These are phyloP conservation scores for Bodo saltans DNA, from an alignment of 78 protist species.

Conservation along the genomic window DNA sequence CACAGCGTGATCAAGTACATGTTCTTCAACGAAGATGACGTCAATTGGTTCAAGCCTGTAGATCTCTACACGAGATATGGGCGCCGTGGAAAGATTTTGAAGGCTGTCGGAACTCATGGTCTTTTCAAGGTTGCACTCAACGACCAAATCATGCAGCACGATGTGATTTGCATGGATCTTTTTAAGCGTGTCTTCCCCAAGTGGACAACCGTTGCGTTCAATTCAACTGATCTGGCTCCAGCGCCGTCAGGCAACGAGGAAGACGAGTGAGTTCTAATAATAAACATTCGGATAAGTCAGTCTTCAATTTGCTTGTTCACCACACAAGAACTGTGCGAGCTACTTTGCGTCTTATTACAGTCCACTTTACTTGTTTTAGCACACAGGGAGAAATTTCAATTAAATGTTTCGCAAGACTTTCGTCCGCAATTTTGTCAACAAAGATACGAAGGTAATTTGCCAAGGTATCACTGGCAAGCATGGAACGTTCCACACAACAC, in stretches of 20 bases:
- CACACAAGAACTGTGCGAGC: too few relatives aligned
- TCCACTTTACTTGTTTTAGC: too few relatives aligned
- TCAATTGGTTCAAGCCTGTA: constrained; percentile 92
- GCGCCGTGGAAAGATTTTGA: constrained; percentile 83
- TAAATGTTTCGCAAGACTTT: too few relatives aligned
- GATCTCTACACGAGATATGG: constrained; percentile 94
- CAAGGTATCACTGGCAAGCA: constrained; percentile 98
- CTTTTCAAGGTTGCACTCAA: constrained; percentile 83
- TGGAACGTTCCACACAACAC: constrained; percentile 93
- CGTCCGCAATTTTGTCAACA: constrained; percentile 65
- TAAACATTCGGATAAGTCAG: too few relatives aligned
- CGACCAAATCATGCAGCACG: constrained; percentile 63
- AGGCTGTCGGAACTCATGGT: constrained; percentile 89
- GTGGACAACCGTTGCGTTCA: constrained; percentile 47
- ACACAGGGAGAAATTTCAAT: too few relatives aligned
- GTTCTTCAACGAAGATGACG: constrained; percentile 92
- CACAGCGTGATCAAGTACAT: constrained; percentile 79
- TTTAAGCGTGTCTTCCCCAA: constrained; percentile 97
- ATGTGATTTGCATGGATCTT: constrained; percentile 90
- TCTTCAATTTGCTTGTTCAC: too few relatives aligned
- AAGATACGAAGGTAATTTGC: constrained; percentile 94
- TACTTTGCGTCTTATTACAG: too few relatives aligned
- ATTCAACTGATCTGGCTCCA: too few relatives aligned
- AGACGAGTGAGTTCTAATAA: too few relatives aligned
- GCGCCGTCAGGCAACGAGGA: too few relatives aligned